phyloP scores from a whole-genome alignment of 139 green algal species.

The Spirogloea muscicola region DNA sequence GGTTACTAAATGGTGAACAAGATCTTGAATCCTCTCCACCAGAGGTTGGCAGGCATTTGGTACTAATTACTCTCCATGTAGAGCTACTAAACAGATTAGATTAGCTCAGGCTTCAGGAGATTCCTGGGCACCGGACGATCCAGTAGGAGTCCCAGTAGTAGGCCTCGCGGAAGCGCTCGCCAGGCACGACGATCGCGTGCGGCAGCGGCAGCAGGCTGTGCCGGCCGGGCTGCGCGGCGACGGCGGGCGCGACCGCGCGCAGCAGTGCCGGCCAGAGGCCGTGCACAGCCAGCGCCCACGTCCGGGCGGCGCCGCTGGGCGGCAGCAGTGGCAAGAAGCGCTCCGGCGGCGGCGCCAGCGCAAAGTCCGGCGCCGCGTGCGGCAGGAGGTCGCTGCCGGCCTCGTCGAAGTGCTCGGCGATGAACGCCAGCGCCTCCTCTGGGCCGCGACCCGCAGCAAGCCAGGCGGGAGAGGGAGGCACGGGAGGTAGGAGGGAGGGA shows the following conservation, averaged over 20 bases:
- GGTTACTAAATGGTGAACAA: too few relatives aligned
- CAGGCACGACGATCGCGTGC: slow-evolving; percentile 69
- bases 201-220: slow-evolving; percentile 75
- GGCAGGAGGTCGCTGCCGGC: slow-evolving; percentile 28
- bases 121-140: slow-evolving; percentile 65
- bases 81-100: too few relatives aligned
- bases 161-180: slow-evolving; percentile 72
- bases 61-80: too few relatives aligned
- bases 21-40: too few relatives aligned
- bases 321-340: slow-evolving; percentile 33
- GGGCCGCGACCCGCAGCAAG: background rate
- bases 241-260: background rate
- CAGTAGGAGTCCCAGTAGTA: slow-evolving; percentile 92
- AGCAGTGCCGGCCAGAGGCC: slow-evolving; percentile 25
- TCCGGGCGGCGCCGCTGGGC: background rate
- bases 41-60: too few relatives aligned
- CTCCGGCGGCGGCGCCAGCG: background rate
- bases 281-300: slow-evolving; percentile 37
- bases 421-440: background rate
- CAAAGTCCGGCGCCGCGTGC: slow-evolving; percentile 18
- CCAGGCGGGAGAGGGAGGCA: background rate
- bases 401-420: background rate
- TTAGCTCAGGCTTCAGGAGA: too few relatives aligned
- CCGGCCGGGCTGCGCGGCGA: background rate
- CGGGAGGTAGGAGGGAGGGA: background rate